Percentiles rank a stretch among this genome's conserved stretches.
phyloP scores from a whole-genome alignment of 306 rosid species.

The Hippophae tibetana region DNA sequence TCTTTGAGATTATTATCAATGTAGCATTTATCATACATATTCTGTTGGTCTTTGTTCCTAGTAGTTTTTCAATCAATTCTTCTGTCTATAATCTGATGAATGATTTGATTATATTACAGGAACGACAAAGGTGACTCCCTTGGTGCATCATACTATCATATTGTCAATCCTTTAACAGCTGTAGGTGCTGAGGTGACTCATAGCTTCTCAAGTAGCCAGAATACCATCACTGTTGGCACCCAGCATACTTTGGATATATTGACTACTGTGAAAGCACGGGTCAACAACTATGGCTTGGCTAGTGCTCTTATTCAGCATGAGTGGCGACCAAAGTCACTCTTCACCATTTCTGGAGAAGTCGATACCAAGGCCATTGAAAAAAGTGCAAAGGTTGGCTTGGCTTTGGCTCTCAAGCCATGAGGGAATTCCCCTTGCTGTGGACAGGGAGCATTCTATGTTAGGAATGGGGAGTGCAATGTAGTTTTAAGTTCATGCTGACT shows the following conservation, averaged over 20 bases:
- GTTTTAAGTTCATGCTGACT: conserved; percentile 21
- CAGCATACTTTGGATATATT: conserved; percentile 71
- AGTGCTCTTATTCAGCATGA: conserved; percentile 85
- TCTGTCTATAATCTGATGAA: no score
- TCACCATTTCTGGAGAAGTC: conserved; percentile 90
- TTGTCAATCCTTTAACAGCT: conserved; percentile 53
- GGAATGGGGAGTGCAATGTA: conserved; percentile 32
- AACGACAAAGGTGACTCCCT: conserved; percentile 62
- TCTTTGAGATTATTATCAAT: no score
- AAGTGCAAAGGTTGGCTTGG: conserved; percentile 78
- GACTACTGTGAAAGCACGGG: conserved; percentile 59
- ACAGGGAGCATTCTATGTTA: conserved; percentile 26
- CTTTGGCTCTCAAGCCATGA: conserved; percentile 82
- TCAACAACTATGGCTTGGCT: conserved; percentile 63
- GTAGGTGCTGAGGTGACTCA: conserved; percentile 77
- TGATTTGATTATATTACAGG: conserved; percentile 31
- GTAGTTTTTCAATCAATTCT: no score
- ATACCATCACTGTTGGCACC: conserved; percentile 63
- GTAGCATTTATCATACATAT: no score
- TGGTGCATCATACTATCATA: conserved; percentile 74
- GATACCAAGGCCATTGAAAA: conserved; percentile 81
- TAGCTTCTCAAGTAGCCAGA: conserved; percentile 57
- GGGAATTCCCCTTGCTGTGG: conserved; percentile 14
- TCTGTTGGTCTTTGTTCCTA: no score
- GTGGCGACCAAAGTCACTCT: conserved; percentile 89